Base-by-base conservation (phyloP, 352 stramenopile species). In the Halophytophthora batemanensis region DNA sequence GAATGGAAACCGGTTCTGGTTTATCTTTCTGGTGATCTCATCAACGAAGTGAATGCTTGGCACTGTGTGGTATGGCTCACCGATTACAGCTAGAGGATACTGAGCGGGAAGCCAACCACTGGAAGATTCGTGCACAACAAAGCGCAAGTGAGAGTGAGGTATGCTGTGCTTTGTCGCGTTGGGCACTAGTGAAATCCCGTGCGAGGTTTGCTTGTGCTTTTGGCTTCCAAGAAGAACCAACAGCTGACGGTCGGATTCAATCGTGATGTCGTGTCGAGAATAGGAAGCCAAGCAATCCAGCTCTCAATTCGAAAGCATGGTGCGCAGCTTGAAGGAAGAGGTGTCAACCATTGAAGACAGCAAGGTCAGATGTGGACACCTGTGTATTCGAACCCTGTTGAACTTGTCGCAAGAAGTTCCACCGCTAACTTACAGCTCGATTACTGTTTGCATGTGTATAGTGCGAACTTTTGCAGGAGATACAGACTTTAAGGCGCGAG, bases 81-180 rank as follows among this genome's bases (percentile, higher is more conserved):
- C 31, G 37, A 31, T 28, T 14, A n/a, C 48, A 82, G 64, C 28
- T 80, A 21, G 21, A 29, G 1, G 71, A 81, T 47, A 53, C 60
- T 21, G 73, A 83, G 18, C 69, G 53, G 1, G 38, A 72, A 51
- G 51, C 63, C 6, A 47, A 38, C 2, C 53, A 76, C 15, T 82
- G 68, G 69, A 81, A 67, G 52, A 52, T 64, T 23, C 62, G 73
- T 37, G 61, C 62, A 17, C 40, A 68, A n/a, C 58, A 67, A 35
- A 67, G 56, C 18, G 50, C 52, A 10, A 75, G 59, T 2, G 63
- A 85, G 45, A 55, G 70, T 5, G 65, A 87, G 66, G 71, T 82
- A 53, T 23, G 45, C 45, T 17, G 6, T 21, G 23, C 19, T 31
- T 39, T 22, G 13, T 7, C 17, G 13, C 33, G 33, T 21, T 18